These are phyloP conservation scores for Lophiotrema nucula DNA, from an alignment of 495 filamentous ascomycete species.

Conservation along the genomic window DNA sequence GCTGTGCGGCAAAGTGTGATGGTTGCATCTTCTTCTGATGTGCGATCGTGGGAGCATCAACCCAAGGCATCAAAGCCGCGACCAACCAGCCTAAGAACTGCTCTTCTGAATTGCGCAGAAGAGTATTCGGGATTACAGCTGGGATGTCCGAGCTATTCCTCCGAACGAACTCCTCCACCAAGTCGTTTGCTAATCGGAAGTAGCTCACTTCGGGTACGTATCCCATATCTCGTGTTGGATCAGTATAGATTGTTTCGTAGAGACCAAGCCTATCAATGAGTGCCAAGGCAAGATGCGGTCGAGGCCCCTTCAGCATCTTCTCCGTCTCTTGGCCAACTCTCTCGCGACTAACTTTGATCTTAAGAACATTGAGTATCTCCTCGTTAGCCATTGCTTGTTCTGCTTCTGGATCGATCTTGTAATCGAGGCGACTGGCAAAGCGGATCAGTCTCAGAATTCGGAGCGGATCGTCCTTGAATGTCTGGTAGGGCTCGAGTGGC, in stretches of 20 bases:
- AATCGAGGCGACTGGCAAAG: conserved; percentile 83
- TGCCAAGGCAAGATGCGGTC: conserved; percentile 66
- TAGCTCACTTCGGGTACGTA: conserved; percentile 35
- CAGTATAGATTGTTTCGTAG: conserved; percentile 78
- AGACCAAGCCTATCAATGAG: conserved; percentile 72
- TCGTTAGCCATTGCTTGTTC: conserved; percentile 71
- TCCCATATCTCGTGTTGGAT: conserved; percentile 47
- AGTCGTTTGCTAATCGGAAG: conserved; percentile 55
- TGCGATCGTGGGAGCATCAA: conserved; percentile 50
- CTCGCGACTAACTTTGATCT: conserved; percentile 87
- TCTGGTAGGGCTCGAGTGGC: conserved; percentile 83
- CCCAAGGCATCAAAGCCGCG: conserved; percentile 74
- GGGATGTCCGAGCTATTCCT: conserved; percentile 20
- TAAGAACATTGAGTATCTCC: conserved; percentile 72
- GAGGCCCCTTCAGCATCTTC: conserved; percentile 82
- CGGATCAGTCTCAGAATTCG: conserved; percentile 84
- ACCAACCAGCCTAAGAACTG: conserved; percentile 73
- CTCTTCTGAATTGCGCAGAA: conserved; percentile 61
- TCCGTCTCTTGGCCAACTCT: conserved; percentile 77
- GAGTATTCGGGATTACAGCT: conserved; percentile 52
- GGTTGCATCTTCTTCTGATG: conserved; percentile 46
- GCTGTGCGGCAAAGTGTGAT: conserved; percentile 49
- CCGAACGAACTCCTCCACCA: conserved; percentile 34
- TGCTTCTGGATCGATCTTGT: conserved; percentile 66
- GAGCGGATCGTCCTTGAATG: conserved; percentile 92